These are phyloP conservation scores for Athelia psychrophila DNA, from an alignment of 1,284 basidiomycete species.

Conservation along the genomic window DNA sequence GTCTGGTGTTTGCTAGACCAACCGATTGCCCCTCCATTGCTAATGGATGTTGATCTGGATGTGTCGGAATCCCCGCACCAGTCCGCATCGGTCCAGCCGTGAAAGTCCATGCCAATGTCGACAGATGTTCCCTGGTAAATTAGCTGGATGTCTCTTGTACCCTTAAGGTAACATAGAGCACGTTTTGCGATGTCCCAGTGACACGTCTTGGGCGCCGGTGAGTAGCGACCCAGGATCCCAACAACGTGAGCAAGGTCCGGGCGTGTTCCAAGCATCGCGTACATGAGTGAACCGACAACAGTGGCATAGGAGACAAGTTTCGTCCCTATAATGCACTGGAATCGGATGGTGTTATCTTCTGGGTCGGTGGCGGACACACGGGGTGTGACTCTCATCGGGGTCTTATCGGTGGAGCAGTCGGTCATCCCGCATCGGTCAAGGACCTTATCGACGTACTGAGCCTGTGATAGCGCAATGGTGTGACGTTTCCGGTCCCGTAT, in stretches of 20 bases:
- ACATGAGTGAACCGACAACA: slow-evolving; percentile 20
- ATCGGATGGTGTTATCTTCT: slow-evolving; percentile 3
- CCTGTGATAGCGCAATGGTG: slow-evolving; percentile 25
- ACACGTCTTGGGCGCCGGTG: slow-evolving; percentile 11
- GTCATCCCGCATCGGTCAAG: slow-evolving; percentile 24
- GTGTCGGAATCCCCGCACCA: slow-evolving; percentile 14
- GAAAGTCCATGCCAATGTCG: slow-evolving; percentile 12
- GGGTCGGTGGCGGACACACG: slow-evolving; percentile 10
- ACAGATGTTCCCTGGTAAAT: slow-evolving; percentile 10
- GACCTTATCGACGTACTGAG: slow-evolving; percentile 24
- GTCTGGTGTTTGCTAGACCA: slow-evolving; percentile 28
- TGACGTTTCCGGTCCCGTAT: slow-evolving; percentile 16
- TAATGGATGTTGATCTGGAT: slow-evolving; percentile 18
- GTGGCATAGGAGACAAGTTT: slow-evolving; percentile 7
- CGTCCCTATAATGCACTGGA: slow-evolving; percentile 1
- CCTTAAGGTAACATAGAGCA: slow-evolving; percentile 22
- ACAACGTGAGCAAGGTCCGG: slow-evolving; percentile 18
- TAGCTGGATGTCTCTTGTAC: slow-evolving; percentile 14
- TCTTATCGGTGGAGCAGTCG: slow-evolving; percentile 20
- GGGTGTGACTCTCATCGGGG: slow-evolving; percentile 21
- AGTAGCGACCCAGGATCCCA: slow-evolving; percentile 14
- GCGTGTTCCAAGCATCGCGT: slow-evolving; percentile 18
- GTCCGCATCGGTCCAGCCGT: slow-evolving; percentile 22
- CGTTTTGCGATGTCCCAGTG: slow-evolving; percentile 20
- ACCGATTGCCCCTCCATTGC: slow-evolving; percentile 21